Evolutionary conservation across 1,284 basidiomycete genomes (phyloP).

Genomic region (Afroboletus lepidellus): DNA sequence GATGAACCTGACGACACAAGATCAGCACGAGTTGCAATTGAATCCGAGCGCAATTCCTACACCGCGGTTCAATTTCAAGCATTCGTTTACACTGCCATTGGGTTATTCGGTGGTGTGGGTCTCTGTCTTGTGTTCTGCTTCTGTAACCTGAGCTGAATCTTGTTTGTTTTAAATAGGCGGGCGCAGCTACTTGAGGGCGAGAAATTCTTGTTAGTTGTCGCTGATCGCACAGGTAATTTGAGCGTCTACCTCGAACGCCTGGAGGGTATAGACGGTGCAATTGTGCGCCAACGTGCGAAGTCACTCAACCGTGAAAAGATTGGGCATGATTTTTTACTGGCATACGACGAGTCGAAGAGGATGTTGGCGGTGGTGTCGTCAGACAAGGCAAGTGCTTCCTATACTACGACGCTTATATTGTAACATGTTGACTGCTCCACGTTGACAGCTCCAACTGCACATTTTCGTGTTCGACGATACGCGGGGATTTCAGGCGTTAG

Average conservation of each 20-base stretch:
- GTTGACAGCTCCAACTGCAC: constrained; percentile 38
- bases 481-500: constrained; percentile 35
- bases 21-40: constrained; percentile 43
- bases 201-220: constrained; percentile 43
- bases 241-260: constrained; percentile 42
- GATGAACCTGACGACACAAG: constrained; percentile 41
- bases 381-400: constrained; percentile 35
- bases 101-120: constrained; percentile 39
- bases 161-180: constrained; percentile 30
- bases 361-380: constrained; percentile 45
- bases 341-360: constrained; percentile 51
- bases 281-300: constrained; percentile 32
- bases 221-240: constrained; percentile 35
- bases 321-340: constrained; percentile 41
- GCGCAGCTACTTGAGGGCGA: constrained; percentile 38
- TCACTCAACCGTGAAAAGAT: constrained; percentile 44
- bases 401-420: not conserved
- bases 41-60: constrained; percentile 38
- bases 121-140: not conserved
- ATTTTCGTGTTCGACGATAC: constrained; percentile 46
- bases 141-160: not conserved
- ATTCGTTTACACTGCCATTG: constrained; percentile 37
- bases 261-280: constrained; percentile 32
- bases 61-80: constrained; percentile 29
- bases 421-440: not conserved